Base-by-base conservation (phyloP, 2,329 filamentous ascomycete species). In the Botryotinia calthae region DNA sequence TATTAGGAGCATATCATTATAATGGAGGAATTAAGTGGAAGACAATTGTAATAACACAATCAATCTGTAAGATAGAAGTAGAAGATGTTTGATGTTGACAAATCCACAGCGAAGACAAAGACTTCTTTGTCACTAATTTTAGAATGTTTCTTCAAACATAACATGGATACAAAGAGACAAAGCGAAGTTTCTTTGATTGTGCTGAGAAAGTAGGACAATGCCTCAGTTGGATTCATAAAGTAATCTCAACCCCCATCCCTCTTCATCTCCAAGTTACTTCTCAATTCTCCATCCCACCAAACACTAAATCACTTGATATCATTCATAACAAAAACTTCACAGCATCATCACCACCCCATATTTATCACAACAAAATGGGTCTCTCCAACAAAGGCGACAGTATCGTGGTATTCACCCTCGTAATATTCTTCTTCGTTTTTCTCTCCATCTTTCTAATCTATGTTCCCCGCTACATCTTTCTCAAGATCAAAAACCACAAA, bases 361-460 rank as follows among this genome's bases (percentile, higher is more conserved):
- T 34, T 22, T 1, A 31, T 7, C 10, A 66, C n/a, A 2, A 65
- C 12, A 31, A 51, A 70, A 70, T 70, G 67, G 28, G 20, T n/a
- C 42, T 70, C 54, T 70, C 67, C 34, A 70, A 44, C n/a, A 58
- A 70, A 22, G 54, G 40, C 22, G 54, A 70, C 10, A 37, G 28
- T 4, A 18, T 61, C 20, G 22, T 18, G 2, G 12, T 70, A 2
- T 70, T 70, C 22, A 44, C 31, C 28, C 54, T 70, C 2, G n/a
- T 70, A 6, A 70, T 54, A 20, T 37, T 70, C 2, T 20, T 62
- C n/a, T 28, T 44, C 51, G 28, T 59, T 5, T 46, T 62, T 16
- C 10, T 70, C 14, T 61, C 20, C 28, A 46, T 70, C 28, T 70
- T 70, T 12, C 20, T 62, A 9, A 25, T 70, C 10, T 70, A 37